Percentiles rank a stretch among this genome's conserved stretches.
Conservation (phyloP, 2,329 filamentous ascomycete genomes). For the Hymenoscyphus fructigenus region DNA sequence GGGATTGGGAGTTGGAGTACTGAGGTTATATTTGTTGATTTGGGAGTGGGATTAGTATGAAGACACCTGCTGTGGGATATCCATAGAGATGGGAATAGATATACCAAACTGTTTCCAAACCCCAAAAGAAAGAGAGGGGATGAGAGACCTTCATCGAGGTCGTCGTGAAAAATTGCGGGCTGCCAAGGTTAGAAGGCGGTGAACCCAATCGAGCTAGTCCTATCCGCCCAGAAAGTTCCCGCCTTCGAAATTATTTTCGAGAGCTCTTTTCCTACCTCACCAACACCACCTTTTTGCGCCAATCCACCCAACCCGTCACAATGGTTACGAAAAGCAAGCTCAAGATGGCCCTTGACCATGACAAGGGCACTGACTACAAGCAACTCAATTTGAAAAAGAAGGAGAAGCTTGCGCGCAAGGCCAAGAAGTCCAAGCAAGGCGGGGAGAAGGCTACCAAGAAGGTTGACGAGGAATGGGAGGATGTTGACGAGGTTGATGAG, state of each 20-base stretch:
- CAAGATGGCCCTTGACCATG: constrained; percentile 53
- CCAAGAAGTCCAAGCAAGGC: constrained; percentile 49
- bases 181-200: constrained; percentile 7
- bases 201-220: not conserved
- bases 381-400: constrained; percentile 43
- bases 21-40: too few relatives aligned
- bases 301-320: constrained; percentile 21
- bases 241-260: constrained; percentile 19
- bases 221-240: constrained; percentile 14
- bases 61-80: too few relatives aligned
- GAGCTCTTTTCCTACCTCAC: constrained; percentile 13
- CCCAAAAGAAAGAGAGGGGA: too few relatives aligned
- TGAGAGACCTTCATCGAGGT: too few relatives aligned
- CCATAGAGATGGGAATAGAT: too few relatives aligned
- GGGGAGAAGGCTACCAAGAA: constrained; percentile 34
- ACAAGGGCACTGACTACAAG: constrained; percentile 54
- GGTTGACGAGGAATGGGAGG: constrained; percentile 42
- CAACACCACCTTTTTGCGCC: constrained; percentile 4
- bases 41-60: too few relatives aligned
- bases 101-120: too few relatives aligned
- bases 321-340: constrained; percentile 46
- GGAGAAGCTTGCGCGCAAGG: constrained; percentile 43
- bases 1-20: too few relatives aligned
- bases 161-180: too few relatives aligned
- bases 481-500: constrained; percentile 40